Conservation (phyloP, 208 protist species). For the Leishmania guyanensis region DNA sequence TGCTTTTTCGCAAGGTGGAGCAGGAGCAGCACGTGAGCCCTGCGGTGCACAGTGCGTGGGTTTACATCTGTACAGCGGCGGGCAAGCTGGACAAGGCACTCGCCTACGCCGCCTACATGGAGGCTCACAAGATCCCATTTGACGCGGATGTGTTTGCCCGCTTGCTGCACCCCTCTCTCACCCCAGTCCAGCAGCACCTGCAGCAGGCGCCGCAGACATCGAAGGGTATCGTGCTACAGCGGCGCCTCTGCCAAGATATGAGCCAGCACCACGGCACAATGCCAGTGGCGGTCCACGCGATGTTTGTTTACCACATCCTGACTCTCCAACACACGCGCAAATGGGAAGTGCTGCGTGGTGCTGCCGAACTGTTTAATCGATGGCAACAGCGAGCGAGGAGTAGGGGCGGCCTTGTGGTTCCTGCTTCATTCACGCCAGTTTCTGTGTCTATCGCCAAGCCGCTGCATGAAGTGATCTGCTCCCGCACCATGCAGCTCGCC, state of each 20-base stretch:
- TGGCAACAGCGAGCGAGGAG: not conserved
- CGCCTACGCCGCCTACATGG: conserved; percentile 53
- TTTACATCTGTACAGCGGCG: conserved; percentile 74
- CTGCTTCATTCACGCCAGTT: not conserved
- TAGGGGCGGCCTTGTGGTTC: not conserved
- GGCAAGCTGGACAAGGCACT: conserved; percentile 59
- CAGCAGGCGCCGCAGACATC: conserved; percentile 38
- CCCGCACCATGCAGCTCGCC: conserved; percentile 66
- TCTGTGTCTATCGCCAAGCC: conserved; percentile 8
- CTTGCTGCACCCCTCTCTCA: conserved; percentile 77
- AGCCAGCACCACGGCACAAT: conserved; percentile 30
- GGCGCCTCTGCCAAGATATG: conserved; percentile 56
- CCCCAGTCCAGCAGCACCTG: conserved; percentile 35
- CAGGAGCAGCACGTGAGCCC: conserved; percentile 71
- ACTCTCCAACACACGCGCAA: conserved; percentile 75
- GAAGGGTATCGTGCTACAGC: conserved; percentile 75
- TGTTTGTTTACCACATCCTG: conserved; percentile 82
- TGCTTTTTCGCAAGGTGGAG: conserved; percentile 72
- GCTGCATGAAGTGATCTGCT: conserved; percentile 27
- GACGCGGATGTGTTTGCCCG: conserved; percentile 69
- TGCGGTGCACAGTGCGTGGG: conserved; percentile 63
- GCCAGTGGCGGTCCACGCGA: conserved; percentile 70
- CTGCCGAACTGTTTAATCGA: conserved; percentile 17
- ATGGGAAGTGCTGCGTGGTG: conserved; percentile 74
- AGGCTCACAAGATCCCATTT: conserved; percentile 52